phyloP scores from a whole-genome alignment of 805 yeast species.

The Yamadazyma endophytica region DNA sequence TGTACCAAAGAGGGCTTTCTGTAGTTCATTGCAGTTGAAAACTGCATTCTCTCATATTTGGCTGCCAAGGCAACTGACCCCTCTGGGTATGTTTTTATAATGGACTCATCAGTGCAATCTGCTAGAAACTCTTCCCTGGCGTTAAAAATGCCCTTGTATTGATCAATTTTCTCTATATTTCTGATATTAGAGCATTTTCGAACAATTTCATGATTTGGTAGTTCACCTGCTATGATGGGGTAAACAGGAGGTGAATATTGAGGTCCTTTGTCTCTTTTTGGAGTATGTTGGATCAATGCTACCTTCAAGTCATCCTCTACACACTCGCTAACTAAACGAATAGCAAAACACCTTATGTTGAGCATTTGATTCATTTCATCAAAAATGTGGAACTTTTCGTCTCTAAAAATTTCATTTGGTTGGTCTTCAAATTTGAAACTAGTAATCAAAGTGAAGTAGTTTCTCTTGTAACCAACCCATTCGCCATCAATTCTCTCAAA shows the following conservation, averaged over 20 bases:
- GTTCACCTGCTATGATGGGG: constrained; percentile 51
- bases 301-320: constrained; percentile 47
- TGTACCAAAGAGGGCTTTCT: constrained; percentile 39
- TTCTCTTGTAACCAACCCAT: constrained; percentile 72
- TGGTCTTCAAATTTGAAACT: constrained; percentile 39
- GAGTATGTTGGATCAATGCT: constrained; percentile 62
- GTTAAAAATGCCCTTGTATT: too few species aligned
- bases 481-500: constrained; percentile 46
- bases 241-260: constrained; percentile 55
- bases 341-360: constrained; percentile 46
- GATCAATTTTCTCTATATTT: constrained; percentile 48
- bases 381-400: constrained; percentile 29
- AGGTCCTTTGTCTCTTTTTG: constrained; percentile 72
- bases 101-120: constrained; percentile 15
- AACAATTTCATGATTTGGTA: constrained; percentile 56
- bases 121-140: constrained; percentile 47
- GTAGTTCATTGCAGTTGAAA: constrained; percentile 50
- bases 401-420: constrained; percentile 23
- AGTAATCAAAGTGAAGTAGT: constrained; percentile 62
- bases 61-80: constrained; percentile 54
- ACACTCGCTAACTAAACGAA: constrained; percentile 49
- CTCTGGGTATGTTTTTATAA: constrained; percentile 44
- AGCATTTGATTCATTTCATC: constrained; percentile 14
- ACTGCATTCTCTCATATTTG: constrained; percentile 65
- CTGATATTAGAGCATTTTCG: constrained; percentile 61